Base-by-base conservation (phyloP, 2,329 filamentous ascomycete species). In the Trichoderma hamatum region DNA sequence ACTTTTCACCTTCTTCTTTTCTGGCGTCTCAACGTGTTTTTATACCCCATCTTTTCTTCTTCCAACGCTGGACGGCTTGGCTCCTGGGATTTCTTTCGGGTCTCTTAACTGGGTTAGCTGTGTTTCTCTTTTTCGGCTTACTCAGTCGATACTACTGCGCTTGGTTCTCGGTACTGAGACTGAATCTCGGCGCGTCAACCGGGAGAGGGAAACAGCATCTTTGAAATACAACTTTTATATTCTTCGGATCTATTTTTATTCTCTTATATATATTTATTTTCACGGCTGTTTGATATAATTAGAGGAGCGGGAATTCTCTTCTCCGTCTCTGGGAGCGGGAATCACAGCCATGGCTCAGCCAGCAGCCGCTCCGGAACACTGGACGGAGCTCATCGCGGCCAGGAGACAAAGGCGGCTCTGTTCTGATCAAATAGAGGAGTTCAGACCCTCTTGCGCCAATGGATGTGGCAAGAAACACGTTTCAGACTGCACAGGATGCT, bases 401-500 rank as follows among this genome's bases (percentile, higher is more conserved):
- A 73, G 75, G 69, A 74, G 70, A 36, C 77, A 80, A 67, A 73
- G 75, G 67, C 72, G 72, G 39, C 75, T 78, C 52, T 84, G 83
- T 70, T 76, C 78, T 49, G 75, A 80, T 19, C 81, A 84, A 66
- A 77, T 85, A 24, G 76, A 81, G 36, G 76, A 75, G 5, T 79
- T 86, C 70, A 83, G 80, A 70, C 73, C 74, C 21, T 74, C 76
- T n/a, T 87, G 85, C 74, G 73, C 74, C 26, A 75, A 76, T 36
- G 78, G 82, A 19, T 84, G 84, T 71, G 78, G 76, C 52, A 82
- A 83, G 72, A 74, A 73, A 54, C 80, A 83, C 60, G 76, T 84
- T 16, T 72, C 79, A 9, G 80, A 85, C 55, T 88, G 85, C 73
- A 73, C 80, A 11, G 77, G 80, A 28, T 88, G 85, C 74, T 86